Evolutionary conservation across 345 rosid species (phyloP), one percentile per base, ranked within the genome.

Genomic region (Heritiera fomes): DNA sequence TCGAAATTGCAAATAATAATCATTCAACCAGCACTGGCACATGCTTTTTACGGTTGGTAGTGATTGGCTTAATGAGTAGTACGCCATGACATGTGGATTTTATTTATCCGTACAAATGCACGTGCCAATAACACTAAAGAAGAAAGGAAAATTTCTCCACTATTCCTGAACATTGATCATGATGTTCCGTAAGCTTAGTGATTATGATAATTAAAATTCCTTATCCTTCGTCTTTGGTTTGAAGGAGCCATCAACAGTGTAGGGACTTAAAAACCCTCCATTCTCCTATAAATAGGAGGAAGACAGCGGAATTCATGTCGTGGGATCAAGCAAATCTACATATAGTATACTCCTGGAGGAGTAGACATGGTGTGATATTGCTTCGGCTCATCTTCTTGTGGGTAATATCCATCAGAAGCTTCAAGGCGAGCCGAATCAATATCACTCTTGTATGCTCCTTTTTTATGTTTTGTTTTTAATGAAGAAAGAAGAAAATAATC

Each of bases 391-490:
- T 80, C 85, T 80, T 68, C 40, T 61, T 6, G 13, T 46, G 8
- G 3, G 43, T 20, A 23, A 34, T 43, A 50, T 50, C 28, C 4
- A 0, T 18, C 18, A 30, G 3, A 61, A 13, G 5, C 10, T 18
- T 13, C 5, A 17, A 72, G 86, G 63, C 50, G 84, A 84, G 87
- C 87, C 87, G 87, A 84, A 81, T 73, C 87, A 84, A 84, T 84
- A 84, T 84, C 87, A 84, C 87, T 84, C 81, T 66, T 79, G 87
- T 81, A 47, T 67, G 77, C 83, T 78, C 78, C 72, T 73, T 72
- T 50, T 38, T 8, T 50, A 32, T 34, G n/a, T 52, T 17, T 32
- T 43, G 14, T 52, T 50, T 7, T 71, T 71, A 28, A 7, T 32
- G 58, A 32, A 32, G 75, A 70, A 70, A 28, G 10, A 40, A 41